Percentiles rank a stretch among this genome's conserved stretches.
Evolutionary conservation across 139 green algal species (phyloP).

Genomic region (Pycnococcus provasolii): DNA sequence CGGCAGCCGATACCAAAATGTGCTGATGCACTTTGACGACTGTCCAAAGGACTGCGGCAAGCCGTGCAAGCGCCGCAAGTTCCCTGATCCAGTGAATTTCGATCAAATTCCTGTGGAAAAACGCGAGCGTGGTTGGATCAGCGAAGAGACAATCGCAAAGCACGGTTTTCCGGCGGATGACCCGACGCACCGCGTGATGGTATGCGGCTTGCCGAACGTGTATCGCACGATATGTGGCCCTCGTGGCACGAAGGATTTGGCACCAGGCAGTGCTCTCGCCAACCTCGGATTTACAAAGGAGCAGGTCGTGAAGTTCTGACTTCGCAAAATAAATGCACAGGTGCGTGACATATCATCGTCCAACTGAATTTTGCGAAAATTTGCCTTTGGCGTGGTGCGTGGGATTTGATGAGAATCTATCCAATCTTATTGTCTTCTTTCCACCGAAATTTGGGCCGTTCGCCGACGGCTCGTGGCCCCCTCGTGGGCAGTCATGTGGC

Average conservation of each 20-base stretch:
- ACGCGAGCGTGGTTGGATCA: not conserved
- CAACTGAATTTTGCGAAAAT: too few species aligned
- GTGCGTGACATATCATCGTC: too few species aligned
- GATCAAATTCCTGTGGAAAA: not conserved
- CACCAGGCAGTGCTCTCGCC: not conserved
- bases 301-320: slow-evolving; percentile 2
- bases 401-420: too few species aligned
- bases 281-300: slow-evolving; percentile 1
- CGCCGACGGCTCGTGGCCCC: too few species aligned
- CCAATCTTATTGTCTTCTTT: too few species aligned
- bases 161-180: not conserved
- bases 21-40: not conserved
- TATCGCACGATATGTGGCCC: slow-evolving; percentile 1
- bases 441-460: too few species aligned
- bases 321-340: too few species aligned
- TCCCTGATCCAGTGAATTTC: not conserved
- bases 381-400: too few species aligned
- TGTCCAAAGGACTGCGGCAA: slow-evolving; percentile 1
- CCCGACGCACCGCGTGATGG: not conserved
- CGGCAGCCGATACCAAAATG: not conserved
- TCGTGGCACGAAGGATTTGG: not conserved
- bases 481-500: too few species aligned
- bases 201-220: not conserved
- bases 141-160: not conserved
- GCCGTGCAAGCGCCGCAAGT: not conserved